Percentiles rank a stretch among this genome's conserved stretches.
These are phyloP conservation scores for Pythium pectinolyticum DNA, from an alignment of 352 stramenopile genomes.

Conservation along the genomic window DNA sequence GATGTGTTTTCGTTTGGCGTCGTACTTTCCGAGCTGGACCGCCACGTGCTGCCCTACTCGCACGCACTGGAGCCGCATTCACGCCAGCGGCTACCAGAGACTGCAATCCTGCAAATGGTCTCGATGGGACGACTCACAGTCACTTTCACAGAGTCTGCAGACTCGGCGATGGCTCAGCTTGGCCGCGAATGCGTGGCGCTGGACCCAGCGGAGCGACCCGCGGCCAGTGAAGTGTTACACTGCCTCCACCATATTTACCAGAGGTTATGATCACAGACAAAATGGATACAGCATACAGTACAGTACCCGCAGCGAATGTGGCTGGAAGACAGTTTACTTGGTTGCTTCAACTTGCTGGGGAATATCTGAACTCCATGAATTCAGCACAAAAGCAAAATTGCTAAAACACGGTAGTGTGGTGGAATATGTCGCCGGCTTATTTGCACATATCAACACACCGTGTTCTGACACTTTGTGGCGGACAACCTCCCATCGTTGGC, in stretches of 20 bases:
- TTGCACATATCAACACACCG: no score
- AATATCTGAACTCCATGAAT: no score
- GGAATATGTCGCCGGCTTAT: no score
- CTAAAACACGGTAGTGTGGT: no score
- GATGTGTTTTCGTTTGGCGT: conserved; percentile 64
- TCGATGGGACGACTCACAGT: conserved; percentile 32
- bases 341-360: no score
- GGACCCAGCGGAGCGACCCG: conserved; percentile 43
- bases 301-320: no score
- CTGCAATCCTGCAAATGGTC: conserved; percentile 39
- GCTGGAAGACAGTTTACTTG: no score
- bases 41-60: conserved; percentile 31
- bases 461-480: no score
- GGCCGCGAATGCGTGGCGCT: conserved; percentile 45
- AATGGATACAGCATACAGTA: no score
- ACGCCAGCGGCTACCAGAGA: conserved; percentile 5
- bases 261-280: no score
- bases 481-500: no score
- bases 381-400: no score
- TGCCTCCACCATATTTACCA: conserved; percentile 41
- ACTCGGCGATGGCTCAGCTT: conserved; percentile 30
- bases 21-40: conserved; percentile 55
- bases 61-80: background rate
- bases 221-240: conserved; percentile 39
- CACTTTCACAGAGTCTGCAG: conserved; percentile 20